Conservation (phyloP, 2,329 filamentous ascomycete genomes). For the Diaporthe velutina region DNA sequence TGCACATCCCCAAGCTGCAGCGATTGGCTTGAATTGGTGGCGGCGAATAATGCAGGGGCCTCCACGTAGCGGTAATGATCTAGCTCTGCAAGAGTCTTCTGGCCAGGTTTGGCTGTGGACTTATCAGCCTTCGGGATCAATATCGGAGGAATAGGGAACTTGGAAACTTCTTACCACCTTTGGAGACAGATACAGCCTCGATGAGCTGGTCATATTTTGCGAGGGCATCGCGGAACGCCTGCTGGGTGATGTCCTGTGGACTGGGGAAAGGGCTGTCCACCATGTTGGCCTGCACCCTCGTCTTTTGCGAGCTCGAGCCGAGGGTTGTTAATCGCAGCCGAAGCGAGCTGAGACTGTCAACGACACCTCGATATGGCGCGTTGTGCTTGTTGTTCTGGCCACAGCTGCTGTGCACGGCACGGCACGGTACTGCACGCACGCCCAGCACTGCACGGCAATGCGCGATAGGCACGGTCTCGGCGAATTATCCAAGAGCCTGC, state of each 20-base stretch:
- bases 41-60: conserved; percentile 61
- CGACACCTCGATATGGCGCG: neutral
- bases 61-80: conserved; percentile 71
- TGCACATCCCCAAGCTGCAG: conserved; percentile 72
- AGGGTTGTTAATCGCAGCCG: neutral
- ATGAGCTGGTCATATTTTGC: conserved; percentile 44
- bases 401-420: neutral
- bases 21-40: conserved; percentile 47
- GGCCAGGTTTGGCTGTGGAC: conserved; percentile 59
- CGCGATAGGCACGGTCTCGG: conserved; percentile 28
- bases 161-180: conserved; percentile 53
- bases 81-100: conserved; percentile 67
- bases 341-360: neutral
- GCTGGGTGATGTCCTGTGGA: conserved; percentile 45
- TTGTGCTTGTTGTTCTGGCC: neutral
- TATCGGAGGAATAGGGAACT: neutral
- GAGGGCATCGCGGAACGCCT: conserved; percentile 45
- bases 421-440: conserved; percentile 1
- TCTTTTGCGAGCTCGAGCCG: neutral
- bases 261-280: conserved; percentile 42
- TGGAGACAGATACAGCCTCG: conserved; percentile 58
- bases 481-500: conserved; percentile 6
- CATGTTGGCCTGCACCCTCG: conserved; percentile 34
- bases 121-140: conserved; percentile 12
- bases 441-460: conserved; percentile 17